These are phyloP conservation scores for Xanthoconium stramineum DNA, from an alignment of 768 basidiomycete genomes.

Conservation along the genomic window DNA sequence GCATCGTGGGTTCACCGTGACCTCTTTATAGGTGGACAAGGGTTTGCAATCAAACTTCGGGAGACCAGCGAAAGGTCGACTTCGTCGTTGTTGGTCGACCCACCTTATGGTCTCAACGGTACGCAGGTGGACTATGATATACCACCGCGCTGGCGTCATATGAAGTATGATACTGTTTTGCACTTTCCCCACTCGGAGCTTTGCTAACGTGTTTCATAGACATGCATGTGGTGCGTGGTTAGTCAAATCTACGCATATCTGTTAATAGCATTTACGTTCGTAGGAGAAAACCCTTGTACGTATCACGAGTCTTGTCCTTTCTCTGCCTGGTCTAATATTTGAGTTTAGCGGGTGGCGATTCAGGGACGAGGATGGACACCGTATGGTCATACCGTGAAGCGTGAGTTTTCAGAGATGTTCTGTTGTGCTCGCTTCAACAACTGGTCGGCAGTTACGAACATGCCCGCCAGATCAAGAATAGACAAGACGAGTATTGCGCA, in stretches of 20 bases:
- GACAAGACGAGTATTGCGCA: slow-evolving; percentile 66
- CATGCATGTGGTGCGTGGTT: slow-evolving; percentile 55
- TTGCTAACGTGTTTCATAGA: slow-evolving; percentile 30
- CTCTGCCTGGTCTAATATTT: neutral
- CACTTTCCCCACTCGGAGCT: neutral
- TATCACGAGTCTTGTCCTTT: neutral
- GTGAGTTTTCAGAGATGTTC: slow-evolving; percentile 1
- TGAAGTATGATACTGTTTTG: slow-evolving; percentile 50
- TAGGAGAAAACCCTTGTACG: slow-evolving; percentile 57
- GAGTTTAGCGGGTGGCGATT: slow-evolving; percentile 30
- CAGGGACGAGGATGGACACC: slow-evolving; percentile 56
- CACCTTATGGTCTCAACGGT: slow-evolving; percentile 55
- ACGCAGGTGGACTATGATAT: slow-evolving; percentile 30
- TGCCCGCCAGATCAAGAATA: slow-evolving; percentile 60
- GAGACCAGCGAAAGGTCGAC: slow-evolving; percentile 68
- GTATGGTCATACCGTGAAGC: slow-evolving; percentile 69
- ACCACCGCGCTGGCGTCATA: slow-evolving; percentile 62
- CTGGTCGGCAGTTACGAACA: slow-evolving; percentile 46
- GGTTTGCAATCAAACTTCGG: slow-evolving; percentile 73
- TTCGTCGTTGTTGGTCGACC: slow-evolving; percentile 67
- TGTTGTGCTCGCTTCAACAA: neutral
- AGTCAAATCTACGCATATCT: slow-evolving; percentile 6
- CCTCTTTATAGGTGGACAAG: slow-evolving; percentile 58
- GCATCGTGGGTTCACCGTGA: neutral
- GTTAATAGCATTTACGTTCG: neutral